phyloP scores from a whole-genome alignment of 2,329 filamentous ascomycete species.

The Ilyonectria sp. region DNA sequence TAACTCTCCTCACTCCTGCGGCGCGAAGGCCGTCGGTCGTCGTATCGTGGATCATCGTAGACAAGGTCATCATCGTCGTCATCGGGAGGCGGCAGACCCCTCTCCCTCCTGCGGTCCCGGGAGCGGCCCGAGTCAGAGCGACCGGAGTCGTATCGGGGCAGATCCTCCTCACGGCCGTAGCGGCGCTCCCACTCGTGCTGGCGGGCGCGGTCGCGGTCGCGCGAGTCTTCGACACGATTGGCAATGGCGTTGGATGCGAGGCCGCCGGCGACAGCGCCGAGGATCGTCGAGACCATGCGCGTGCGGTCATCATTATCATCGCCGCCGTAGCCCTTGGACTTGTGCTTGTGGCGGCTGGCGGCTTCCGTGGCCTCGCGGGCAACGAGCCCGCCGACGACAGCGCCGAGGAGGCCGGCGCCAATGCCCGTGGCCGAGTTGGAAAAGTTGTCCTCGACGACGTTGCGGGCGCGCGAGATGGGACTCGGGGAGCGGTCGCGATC shows the following conservation, averaged over 20 bases:
- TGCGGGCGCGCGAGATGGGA: slow-evolving; percentile 58
- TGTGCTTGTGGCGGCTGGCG: slow-evolving; percentile 51
- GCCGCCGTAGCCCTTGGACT: slow-evolving; percentile 46
- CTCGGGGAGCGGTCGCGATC: slow-evolving; percentile 46
- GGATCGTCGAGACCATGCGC: slow-evolving; percentile 63
- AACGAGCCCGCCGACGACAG: slow-evolving; percentile 69
- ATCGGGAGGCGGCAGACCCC: slow-evolving; percentile 40
- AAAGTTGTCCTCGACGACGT: slow-evolving; percentile 63
- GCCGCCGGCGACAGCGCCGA: slow-evolving; percentile 69
- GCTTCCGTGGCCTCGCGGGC: slow-evolving; percentile 64
- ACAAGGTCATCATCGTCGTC: slow-evolving; percentile 49
- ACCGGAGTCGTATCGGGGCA: slow-evolving; percentile 34
- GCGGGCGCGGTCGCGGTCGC: slow-evolving; percentile 51
- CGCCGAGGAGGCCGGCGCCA: slow-evolving; percentile 67
- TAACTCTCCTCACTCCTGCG: slow-evolving; percentile 47
- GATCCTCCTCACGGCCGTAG: slow-evolving; percentile 49
- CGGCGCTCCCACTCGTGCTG: slow-evolving; percentile 55
- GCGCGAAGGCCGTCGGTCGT: slow-evolving; percentile 44
- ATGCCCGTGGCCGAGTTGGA: slow-evolving; percentile 64
- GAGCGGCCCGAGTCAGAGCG: neutral
- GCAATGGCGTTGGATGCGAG: slow-evolving; percentile 68
- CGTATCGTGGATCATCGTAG: slow-evolving; percentile 49
- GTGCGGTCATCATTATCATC: slow-evolving; percentile 49
- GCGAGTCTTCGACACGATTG: slow-evolving; percentile 58
- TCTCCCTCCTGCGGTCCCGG: slow-evolving; percentile 30